phyloP scores from a whole-genome alignment of 2,329 filamentous ascomycete species.

The Aphanocladium album region DNA sequence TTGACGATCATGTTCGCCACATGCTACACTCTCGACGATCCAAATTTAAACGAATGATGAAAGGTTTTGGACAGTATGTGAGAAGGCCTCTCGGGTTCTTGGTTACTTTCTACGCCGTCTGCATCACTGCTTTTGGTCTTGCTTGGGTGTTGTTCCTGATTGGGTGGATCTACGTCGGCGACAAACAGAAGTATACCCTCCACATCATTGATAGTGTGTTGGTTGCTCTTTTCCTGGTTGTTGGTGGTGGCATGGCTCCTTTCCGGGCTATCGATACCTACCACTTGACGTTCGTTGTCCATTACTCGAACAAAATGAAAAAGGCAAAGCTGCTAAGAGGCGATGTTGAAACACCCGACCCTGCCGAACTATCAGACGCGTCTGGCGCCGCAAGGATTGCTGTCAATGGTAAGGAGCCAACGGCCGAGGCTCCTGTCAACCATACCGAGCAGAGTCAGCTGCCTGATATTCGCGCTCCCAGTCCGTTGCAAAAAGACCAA shows the following conservation, averaged over 20 bases:
- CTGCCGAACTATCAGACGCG: conserved; percentile 13
- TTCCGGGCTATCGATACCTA: conserved; percentile 80
- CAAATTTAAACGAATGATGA: conserved; percentile 73
- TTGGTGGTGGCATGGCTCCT: conserved; percentile 66
- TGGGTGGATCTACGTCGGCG: conserved; percentile 80
- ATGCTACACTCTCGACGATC: conserved; percentile 79
- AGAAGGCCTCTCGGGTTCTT: conserved; percentile 72
- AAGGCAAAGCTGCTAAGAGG: conserved; percentile 47
- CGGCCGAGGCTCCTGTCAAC: not conserved
- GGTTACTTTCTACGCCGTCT: conserved; percentile 74
- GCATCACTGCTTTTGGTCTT: conserved; percentile 80
- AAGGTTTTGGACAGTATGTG: conserved; percentile 76
- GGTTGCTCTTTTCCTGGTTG: conserved; percentile 65
- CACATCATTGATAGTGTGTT: conserved; percentile 67
- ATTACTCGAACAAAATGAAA: conserved; percentile 45
- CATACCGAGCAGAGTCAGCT: not conserved
- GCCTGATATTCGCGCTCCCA: not conserved
- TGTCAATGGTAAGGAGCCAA: not conserved
- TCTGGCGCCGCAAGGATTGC: not conserved
- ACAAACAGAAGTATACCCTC: conserved; percentile 62
- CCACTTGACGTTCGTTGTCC: conserved; percentile 78
- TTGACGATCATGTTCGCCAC: conserved; percentile 83
- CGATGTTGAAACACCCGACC: conserved; percentile 20
- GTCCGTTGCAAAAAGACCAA: not conserved
- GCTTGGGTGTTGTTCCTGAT: conserved; percentile 91